Base-by-base conservation (phyloP, 2,329 filamentous ascomycete genomes). In the Hirsutella minnesotensis region DNA sequence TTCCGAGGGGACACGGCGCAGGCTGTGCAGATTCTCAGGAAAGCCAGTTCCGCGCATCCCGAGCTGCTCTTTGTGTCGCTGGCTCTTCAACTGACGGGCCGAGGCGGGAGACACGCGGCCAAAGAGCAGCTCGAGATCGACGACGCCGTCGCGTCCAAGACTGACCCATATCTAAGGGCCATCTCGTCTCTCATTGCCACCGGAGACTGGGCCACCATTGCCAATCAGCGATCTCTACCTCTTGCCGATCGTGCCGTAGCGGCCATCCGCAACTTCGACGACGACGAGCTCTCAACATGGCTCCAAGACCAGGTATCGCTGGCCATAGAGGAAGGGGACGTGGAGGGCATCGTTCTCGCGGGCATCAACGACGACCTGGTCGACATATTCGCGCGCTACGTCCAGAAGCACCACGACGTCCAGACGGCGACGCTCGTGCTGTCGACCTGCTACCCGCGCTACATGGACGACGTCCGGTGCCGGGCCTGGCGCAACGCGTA, bases 391-490 rank as follows among this genome's bases (percentile, higher is more conserved):
- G 81, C 84, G 47, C 76, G 77, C 40, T 87, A 88, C 59, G 73
- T 92, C 38, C 72, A 81, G 51, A 83, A 82, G 51, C 87, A 83
- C 57, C 73, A 79, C 55, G 86, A 90, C 58, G 72, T 86, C 20
- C 86, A 94, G 62, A 88, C 85, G 1, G 83, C 85, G 2, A 81
- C 84, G 0, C 69, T 92, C 2, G 75, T 86, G 46, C 75, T 85
- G 44, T 82, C 82, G 12, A 80, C 84, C 57, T 83, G 82, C 50
- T 77, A 79, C 44, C 86, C 86, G 0, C 73, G 79, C 9, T 90
- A 86, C 60, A 79, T 90, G 50, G 76, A 83, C 59, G 86, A 92
- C 58, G 68, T 82, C 36, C 80, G 86, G 49, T 86, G 81, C 63
- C 70, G 73, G 9, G 77, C 81, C 43, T 90, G 86, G 83, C 81